A percentile compares a stretch with the other conserved stretches of the same genome.
Evolutionary conservation across 2,329 filamentous ascomycete species (phyloP).

Genomic region (Didymella glomerata): DNA sequence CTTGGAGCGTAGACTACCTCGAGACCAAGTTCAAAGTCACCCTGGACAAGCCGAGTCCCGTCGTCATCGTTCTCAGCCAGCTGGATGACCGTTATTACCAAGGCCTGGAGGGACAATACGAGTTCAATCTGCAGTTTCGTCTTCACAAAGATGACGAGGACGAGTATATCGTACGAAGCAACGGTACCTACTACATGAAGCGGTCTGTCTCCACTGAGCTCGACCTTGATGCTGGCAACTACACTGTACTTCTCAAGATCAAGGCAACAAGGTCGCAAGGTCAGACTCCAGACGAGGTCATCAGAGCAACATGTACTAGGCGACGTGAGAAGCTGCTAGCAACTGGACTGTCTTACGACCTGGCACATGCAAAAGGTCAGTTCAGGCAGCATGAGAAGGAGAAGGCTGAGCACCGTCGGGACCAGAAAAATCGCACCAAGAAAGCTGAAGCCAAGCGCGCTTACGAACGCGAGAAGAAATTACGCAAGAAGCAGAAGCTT

Average conservation of each 20-base stretch:
- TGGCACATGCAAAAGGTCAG: constrained; percentile 72
- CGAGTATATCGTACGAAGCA: constrained; percentile 67
- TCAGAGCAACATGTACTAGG: constrained; percentile 69
- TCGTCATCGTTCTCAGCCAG: constrained; percentile 67
- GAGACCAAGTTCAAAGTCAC: constrained; percentile 67
- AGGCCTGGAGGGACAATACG: constrained; percentile 65
- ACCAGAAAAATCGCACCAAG: constrained; percentile 48
- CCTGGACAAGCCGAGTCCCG: constrained; percentile 60
- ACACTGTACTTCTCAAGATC: constrained; percentile 78
- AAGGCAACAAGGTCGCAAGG: constrained; percentile 67
- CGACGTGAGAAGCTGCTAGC: constrained; percentile 76
- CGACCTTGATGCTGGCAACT: constrained; percentile 75
- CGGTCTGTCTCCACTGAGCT: constrained; percentile 81
- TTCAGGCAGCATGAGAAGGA: constrained; percentile 61
- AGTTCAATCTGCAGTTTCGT: constrained; percentile 66
- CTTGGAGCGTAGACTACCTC: constrained; percentile 68
- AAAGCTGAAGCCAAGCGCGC: constrained; percentile 51
- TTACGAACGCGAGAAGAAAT: constrained; percentile 45
- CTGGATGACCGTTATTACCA: constrained; percentile 69
- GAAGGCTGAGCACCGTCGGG: constrained; percentile 51
- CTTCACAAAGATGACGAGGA: constrained; percentile 67
- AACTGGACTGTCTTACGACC: constrained; percentile 74
- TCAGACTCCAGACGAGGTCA: constrained; percentile 70
- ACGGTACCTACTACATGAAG: constrained; percentile 68
- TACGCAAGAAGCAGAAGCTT: constrained; percentile 50